phyloP scores from a whole-genome alignment of 2,329 filamentous ascomycete genomes.

The Ophiostoma tasmaniense region DNA sequence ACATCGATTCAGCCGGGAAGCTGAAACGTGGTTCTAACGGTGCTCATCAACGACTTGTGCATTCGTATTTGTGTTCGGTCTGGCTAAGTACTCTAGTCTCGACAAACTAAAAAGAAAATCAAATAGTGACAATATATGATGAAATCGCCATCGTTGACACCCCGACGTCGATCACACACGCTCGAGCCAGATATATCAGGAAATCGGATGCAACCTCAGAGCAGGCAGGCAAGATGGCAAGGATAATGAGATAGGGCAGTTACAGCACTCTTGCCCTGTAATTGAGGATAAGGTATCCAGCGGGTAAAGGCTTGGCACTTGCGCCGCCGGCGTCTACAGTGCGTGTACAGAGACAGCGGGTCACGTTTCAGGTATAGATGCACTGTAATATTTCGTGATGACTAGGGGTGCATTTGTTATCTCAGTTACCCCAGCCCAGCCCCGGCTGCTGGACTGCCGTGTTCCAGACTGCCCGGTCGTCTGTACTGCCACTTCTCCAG shows the following conservation, averaged over 20 bases:
- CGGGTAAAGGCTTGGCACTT: neutral
- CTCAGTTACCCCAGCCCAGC: neutral
- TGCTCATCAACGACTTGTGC: neutral
- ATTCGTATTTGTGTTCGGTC: neutral
- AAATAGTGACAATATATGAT: neutral
- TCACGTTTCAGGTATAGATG: neutral
- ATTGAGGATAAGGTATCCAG: neutral
- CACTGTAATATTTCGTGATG: too few species aligned
- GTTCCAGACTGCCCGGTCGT: conserved; percentile 12
- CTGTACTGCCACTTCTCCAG: neutral
- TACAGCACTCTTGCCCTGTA: neutral
- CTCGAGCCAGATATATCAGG: neutral
- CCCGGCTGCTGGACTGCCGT: conserved; percentile 11
- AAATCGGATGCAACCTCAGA: neutral
- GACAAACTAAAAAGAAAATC: neutral
- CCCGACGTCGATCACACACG: neutral
- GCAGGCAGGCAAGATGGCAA: neutral
- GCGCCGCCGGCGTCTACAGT: neutral
- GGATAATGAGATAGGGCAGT: neutral
- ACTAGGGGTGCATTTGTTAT: too few species aligned
- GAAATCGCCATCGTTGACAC: neutral
- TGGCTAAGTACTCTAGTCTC: neutral
- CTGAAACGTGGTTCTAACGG: neutral
- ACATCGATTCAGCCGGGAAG: neutral
- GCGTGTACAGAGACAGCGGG: neutral